Conservation (phyloP, 2,329 filamentous ascomycete species). For the Colletotrichum camelliae region DNA sequence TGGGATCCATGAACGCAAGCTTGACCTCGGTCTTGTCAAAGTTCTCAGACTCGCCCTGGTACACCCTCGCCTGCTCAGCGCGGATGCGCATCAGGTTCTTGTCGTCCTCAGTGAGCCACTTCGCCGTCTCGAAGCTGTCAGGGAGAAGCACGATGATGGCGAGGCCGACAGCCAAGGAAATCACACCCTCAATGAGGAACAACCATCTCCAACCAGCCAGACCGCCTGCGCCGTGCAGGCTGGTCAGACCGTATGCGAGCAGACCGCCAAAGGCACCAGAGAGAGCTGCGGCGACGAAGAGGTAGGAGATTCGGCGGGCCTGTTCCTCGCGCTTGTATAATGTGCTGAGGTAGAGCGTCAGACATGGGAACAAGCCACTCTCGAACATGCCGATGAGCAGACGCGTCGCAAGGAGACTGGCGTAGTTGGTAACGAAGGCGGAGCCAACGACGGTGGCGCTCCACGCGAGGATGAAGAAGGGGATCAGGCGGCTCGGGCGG, state of each 20-base stretch:
- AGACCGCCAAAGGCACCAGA: slow-evolving; percentile 43
- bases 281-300: slow-evolving; percentile 51
- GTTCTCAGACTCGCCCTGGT: slow-evolving; percentile 52
- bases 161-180: slow-evolving; percentile 50
- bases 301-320: slow-evolving; percentile 41
- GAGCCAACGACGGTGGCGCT: slow-evolving; percentile 51
- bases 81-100: slow-evolving; percentile 55
- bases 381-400: slow-evolving; percentile 54
- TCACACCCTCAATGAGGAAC: slow-evolving; percentile 55
- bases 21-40: slow-evolving; percentile 56
- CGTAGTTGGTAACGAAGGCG: slow-evolving; percentile 47
- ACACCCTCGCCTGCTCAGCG: slow-evolving; percentile 43
- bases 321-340: slow-evolving; percentile 41
- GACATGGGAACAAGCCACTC: slow-evolving; percentile 53
- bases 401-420: slow-evolving; percentile 47
- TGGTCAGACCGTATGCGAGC: slow-evolving; percentile 52
- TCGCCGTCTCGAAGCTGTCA: slow-evolving; percentile 49
- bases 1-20: slow-evolving; percentile 54
- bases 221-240: slow-evolving; percentile 39
- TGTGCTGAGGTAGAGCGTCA: slow-evolving; percentile 41
- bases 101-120: slow-evolving; percentile 53
- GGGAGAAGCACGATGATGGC: slow-evolving; percentile 38
- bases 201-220: slow-evolving; percentile 55
- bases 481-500: slow-evolving; percentile 35
- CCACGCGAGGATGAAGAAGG: slow-evolving; percentile 43